Base-by-base conservation (phyloP, 2,329 filamentous ascomycete genomes). In the Hypoxylon sp. region DNA sequence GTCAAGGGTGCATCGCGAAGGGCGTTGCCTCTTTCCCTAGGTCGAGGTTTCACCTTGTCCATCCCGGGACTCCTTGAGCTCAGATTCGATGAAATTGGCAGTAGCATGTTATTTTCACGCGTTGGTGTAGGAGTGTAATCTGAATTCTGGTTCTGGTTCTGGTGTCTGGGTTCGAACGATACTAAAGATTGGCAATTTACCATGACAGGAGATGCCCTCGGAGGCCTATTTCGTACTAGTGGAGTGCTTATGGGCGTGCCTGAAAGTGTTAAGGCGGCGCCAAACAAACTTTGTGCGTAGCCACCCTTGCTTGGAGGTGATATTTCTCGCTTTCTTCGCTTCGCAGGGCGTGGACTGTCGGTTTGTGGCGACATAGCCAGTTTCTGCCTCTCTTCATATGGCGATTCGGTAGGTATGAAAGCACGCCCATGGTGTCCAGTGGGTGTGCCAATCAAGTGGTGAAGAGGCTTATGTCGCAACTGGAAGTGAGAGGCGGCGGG, bases 391-490 rank as follows among this genome's bases (percentile, higher is more conserved):
- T 87, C 81, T 70, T 94, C 91, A 68, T 88, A 93, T 0, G 92
- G 91, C 0, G 91, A 92, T 57, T 85, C 85, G 6, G 76, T 79
- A 0, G 88, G 85, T 3, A 90, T 75, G 2, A 83, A 71, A 2
- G 90, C 86, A 73, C 90, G 90, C 0, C 89, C 89, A 73, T 89
- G 84, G 8, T 88, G 86, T 0, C 90, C 87, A 60, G 86, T 90
- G 10, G 88, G 88, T 1, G 88, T 89, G 0, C 90, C 90, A 29
- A 94, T 84, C 13, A 94, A 74, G 54, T 89, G 84, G 72, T 89
- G 85, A n/a, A 85, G 76, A 24, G 82, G 81, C 22, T 82, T 79
- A 48, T 85, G 82, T 14, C 78, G 80, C 13, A 81, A 77, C 50
- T 81, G 81, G 17, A 80, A 77, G 64, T 80, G 80, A 69, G 70